Percentiles rank a stretch among this genome's conserved stretches.
phyloP scores from a whole-genome alignment of 192 early-diverging fungal genomes.

The Hyaloraphidium curvatum region DNA sequence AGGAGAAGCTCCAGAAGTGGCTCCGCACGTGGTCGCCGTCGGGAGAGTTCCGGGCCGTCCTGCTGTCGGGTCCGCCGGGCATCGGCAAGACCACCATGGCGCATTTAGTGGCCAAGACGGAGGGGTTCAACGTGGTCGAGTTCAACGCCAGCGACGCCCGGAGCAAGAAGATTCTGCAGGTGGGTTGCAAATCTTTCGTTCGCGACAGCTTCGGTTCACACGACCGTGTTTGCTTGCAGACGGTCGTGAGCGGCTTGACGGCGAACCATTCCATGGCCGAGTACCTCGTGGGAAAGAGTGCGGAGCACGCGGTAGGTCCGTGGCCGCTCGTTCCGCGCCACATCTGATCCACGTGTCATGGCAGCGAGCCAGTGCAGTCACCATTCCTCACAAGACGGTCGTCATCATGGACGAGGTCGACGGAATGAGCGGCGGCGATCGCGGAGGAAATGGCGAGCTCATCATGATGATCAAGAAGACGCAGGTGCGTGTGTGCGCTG shows the following conservation, averaged over 20 bases:
- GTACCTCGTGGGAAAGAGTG: too few species aligned
- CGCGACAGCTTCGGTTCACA: neutral
- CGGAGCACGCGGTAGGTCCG: too few species aligned
- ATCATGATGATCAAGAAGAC: slow-evolving; percentile 80
- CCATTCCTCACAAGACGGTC: slow-evolving; percentile 26
- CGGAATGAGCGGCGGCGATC: slow-evolving; percentile 94
- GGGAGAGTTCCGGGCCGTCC: slow-evolving; percentile 32
- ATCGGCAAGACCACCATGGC: slow-evolving; percentile 96
- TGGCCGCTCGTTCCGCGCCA: too few species aligned
- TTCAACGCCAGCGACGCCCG: slow-evolving; percentile 95
- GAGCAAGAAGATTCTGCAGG: slow-evolving; percentile 70
- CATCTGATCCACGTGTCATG: too few species aligned
- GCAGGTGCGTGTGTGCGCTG: slow-evolving; percentile 22
- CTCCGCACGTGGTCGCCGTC: slow-evolving; percentile 41
- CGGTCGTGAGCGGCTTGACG: slow-evolving; percentile 26
- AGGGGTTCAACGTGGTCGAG: slow-evolving; percentile 74
- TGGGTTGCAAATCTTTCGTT: slow-evolving; percentile 9
- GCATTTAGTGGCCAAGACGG: slow-evolving; percentile 57
- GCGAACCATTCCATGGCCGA: slow-evolving; percentile 32
- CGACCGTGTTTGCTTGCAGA: slow-evolving; percentile 9
- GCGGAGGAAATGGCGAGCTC: slow-evolving; percentile 74
- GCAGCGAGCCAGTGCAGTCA: too few species aligned
- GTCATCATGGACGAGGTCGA: slow-evolving; percentile 99
- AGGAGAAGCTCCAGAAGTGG: slow-evolving; percentile 56
- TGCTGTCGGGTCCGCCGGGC: slow-evolving; percentile 90